Conservation (phyloP, 73 alveolate genomes). For the Paraurostyla sp. region DNA sequence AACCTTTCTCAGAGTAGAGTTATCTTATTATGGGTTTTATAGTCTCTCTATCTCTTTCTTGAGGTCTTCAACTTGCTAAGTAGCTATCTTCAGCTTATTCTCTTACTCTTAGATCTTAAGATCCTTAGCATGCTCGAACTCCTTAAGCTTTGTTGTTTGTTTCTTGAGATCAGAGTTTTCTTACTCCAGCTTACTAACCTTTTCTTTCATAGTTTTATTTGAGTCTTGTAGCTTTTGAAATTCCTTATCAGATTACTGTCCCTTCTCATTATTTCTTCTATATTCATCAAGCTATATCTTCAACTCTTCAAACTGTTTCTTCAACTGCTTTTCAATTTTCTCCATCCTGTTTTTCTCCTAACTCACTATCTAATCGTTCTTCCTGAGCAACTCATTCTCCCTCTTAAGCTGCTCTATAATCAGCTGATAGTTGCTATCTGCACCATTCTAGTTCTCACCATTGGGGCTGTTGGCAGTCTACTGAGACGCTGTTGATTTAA, state of each 20-base stretch:
- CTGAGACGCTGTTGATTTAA: too few species aligned
- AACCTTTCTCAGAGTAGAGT: neutral
- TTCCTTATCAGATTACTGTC: neutral
- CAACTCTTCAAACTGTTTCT: neutral
- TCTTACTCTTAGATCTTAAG: neutral
- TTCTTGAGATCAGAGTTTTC: neutral
- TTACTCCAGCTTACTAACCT: neutral
- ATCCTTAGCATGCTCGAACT: neutral
- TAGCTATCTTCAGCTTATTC: conserved; percentile 1
- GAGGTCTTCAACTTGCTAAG: conserved; percentile 16
- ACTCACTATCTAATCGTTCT: neutral
- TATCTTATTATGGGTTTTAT: neutral
- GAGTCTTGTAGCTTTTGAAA: neutral
- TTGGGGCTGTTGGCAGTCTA: too few species aligned
- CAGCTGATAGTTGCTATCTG: neutral
- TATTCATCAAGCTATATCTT: neutral
- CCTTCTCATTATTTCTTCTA: too few species aligned
- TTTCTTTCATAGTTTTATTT: too few species aligned
- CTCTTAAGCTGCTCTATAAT: neutral
- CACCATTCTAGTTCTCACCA: too few species aligned
- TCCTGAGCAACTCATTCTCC: neutral
- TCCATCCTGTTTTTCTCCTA: neutral
- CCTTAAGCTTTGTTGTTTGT: neutral
- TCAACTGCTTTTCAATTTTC: neutral
- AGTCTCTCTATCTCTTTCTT: neutral